Conservation (phyloP, 1,284 basidiomycete species). For the Sporisorium scitamineum region DNA sequence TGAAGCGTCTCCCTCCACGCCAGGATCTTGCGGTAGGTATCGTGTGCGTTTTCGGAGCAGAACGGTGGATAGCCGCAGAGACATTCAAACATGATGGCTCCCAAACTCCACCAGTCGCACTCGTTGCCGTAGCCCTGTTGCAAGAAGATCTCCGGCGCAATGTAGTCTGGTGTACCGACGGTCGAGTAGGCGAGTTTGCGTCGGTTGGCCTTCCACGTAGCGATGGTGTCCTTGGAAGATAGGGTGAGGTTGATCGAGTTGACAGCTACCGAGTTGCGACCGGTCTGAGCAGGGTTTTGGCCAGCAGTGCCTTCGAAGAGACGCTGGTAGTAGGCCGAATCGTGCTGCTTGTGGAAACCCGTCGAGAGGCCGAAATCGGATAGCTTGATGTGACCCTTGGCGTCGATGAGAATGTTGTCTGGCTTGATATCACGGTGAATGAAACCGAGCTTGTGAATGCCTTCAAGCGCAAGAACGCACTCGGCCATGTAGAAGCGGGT, state of each 20-base stretch:
- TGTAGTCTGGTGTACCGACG: conserved; percentile 98
- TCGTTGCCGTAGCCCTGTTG: conserved; percentile 98
- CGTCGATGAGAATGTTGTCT: conserved; percentile 96
- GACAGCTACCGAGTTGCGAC: conserved; percentile 68
- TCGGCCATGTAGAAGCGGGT: conserved; percentile 99
- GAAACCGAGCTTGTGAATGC: conserved; percentile 97
- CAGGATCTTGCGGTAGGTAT: conserved; percentile 98
- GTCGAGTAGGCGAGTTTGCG: conserved; percentile 97
- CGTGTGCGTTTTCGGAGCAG: conserved; percentile 96
- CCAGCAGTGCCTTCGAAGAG: conserved; percentile 77
- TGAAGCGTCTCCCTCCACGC: conserved; percentile 88
- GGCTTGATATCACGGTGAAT: conserved; percentile 97
- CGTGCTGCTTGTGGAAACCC: conserved; percentile 93
- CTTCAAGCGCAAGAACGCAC: conserved; percentile 96
- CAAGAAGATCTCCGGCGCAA: conserved; percentile 97
- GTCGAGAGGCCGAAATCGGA: conserved; percentile 95
- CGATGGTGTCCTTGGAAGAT: conserved; percentile 67
- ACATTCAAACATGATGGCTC: conserved; percentile 99
- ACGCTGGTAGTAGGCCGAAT: conserved; percentile 93
- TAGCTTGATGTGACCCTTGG: conserved; percentile 91
- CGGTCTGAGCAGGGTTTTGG: conserved; percentile 53
- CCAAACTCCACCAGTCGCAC: conserved; percentile 89
- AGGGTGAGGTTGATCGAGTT: conserved; percentile 68
- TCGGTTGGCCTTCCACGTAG: conserved; percentile 98
- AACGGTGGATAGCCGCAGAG: conserved; percentile 95